Base-by-base conservation (phyloP, 1,284 basidiomycete species). In the Ustilago bromivora region DNA sequence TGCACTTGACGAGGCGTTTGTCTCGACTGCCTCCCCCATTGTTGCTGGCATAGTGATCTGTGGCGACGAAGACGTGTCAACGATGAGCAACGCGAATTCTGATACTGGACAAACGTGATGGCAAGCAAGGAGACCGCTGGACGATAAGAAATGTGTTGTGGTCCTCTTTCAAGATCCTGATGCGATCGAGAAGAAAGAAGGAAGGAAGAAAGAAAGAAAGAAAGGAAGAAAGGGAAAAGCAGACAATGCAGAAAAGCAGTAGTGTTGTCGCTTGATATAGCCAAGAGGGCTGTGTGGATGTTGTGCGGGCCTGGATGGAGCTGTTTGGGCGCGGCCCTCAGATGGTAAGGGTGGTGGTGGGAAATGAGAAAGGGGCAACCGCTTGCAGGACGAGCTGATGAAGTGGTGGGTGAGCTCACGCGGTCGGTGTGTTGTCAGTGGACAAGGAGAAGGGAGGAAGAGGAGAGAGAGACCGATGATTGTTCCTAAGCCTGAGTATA, bases 11-110 rank as follows among this genome's bases (percentile, higher is more conserved):
- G 61, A 64, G 10, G 63, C 35, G 46, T 34, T 54, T 5, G 53
- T 31, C 59, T 49, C 55, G 12, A 58, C 56, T 4, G 51, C 61
- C 9, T 65, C 64, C 17, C 38, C 54, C 28, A 49, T 19, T 9
- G 35, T 40, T n/a, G 47, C 38, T 23, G 57, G 57, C 64, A 66
- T 66, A 23, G 15, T 23, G 53, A 49, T 38, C 2, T 31, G 3
- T 36, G 17, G 57, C 17, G 15, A 41, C 23, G 3, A 28, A 28
- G 23, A 28, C 3, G 3, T 28, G 23, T 28, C 23, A 28, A 28
- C 23, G 23, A 28, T 28, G 23, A 28, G 3, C 23, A 28, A 28
- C 23, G 23, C 23, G 23, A 28, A 13, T 38, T 9, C 36, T 13
- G 36, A 38, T 38, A 10, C 36, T 38, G 36, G 13, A 46, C n/a